Evolutionary conservation across 306 rosid genomes (phyloP), one percentile per base, ranked within the genome.

Genomic region (Hippophae tibetana): DNA sequence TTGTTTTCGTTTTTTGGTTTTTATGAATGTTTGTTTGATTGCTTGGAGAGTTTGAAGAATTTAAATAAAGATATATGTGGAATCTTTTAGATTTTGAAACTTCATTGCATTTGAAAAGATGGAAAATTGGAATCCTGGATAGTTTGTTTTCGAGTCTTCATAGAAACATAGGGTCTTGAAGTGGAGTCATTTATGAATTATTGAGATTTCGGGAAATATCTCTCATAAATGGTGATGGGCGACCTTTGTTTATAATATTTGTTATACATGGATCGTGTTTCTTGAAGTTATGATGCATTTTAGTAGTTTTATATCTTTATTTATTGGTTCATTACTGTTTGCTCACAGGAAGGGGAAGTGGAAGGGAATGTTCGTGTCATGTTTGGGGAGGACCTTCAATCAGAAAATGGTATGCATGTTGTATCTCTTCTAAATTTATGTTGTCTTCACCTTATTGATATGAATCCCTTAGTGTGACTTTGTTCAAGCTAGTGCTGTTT

Each of bases 331-430:
- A 47, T 43, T 63, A 55, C 8, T 60, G 46, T 54, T 51, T 64
- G 54, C 52, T 61, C 66, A 66, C 87, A 88, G 95, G 99, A 92
- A 27, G 95, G 89, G 42, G 93, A 80, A 69, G 71, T 86, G 8
- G 79, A 58, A 49, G 86, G 73, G 54, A 75, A 78, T 46, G 89
- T 86, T 56, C 58, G 80, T 11, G 74, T 79, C 62, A 67, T 64
- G 76, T 53, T 68, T 23, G 88, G 82, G 53, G 77, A 74, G 7
- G 76, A 75, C 49, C 83, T 74, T 75, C 82, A 75, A 62, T 61
- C 64, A 18, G 71, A 56, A 10, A 79, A 82, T 74, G 90, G 95
- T 90, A 56, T 58, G 54, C 11, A 10, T 60, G n/a, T 52, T 10
- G 14, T 10, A n/a, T 69, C 38, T 31, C 7, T 10, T 58, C 43